Evolutionary conservation across 345 rosid genomes (phyloP).

Genomic region (Acer saccharum): DNA sequence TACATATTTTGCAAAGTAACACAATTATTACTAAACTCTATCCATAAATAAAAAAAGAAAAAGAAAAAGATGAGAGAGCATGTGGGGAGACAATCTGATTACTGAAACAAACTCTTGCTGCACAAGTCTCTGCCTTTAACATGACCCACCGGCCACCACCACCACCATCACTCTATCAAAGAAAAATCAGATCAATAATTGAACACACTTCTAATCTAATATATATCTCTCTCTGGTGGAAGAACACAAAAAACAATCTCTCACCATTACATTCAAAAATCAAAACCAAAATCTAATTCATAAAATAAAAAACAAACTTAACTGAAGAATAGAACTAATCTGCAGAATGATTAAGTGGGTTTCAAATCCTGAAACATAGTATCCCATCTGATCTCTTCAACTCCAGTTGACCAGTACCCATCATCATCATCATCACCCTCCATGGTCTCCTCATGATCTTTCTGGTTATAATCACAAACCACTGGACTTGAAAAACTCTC

Average conservation of each 20-base stretch:
- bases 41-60: constrained; percentile 16
- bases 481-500: constrained; percentile 56
- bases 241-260: constrained; percentile 68
- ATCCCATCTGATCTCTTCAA: constrained; percentile 85
- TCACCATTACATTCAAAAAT: constrained; percentile 41
- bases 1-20: constrained; percentile 12
- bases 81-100: constrained; percentile 40
- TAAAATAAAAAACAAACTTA: background rate
- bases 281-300: background rate
- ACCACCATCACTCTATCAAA: background rate
- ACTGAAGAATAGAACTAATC: too few species aligned
- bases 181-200: background rate
- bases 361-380: constrained; percentile 89
- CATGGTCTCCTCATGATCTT: constrained; percentile 38
- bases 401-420: constrained; percentile 51
- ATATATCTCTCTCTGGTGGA: constrained; percentile 43
- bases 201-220: constrained; percentile 3
- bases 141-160: constrained; percentile 34
- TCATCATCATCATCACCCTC: constrained; percentile 31
- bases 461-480: constrained; percentile 33
- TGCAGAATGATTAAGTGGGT: constrained; percentile 58
- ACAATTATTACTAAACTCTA: background rate
- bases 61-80: constrained; percentile 6
- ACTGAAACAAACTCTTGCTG: constrained; percentile 33
- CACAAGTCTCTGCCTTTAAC: constrained; percentile 19